Base-by-base conservation (phyloP, 805 yeast genomes). In the Zygosaccharomyces pseudorouxii region DNA sequence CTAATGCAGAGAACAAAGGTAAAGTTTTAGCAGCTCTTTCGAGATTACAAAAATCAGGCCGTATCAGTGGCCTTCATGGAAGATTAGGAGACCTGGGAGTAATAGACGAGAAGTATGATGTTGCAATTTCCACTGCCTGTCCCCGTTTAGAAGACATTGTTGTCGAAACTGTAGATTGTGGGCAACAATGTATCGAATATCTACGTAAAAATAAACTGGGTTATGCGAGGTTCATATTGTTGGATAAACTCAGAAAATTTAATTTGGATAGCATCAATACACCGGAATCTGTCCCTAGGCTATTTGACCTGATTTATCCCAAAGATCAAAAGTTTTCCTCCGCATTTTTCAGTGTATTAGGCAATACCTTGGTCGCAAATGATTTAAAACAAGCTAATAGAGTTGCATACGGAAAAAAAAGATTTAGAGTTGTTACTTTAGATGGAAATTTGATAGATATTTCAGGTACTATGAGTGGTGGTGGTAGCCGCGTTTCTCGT, bases 381-480 rank as follows among this genome's bases (percentile, higher is more conserved):
- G 80, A 86, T 60, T 72, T 89, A 53, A 76, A 75, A 28, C 89
- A 86, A 59, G 99, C 99, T 1, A 85, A 88, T 54, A 70, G 76
- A 36, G 93, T 92, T 27, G 98, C 99, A 0, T 92, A 84, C 70
- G 93, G 95, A 1, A 72, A 74, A 14, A 80, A 74, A 56, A 73
- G 98, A 58, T 86, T 80, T 76, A 78, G 95, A 57, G 98, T 92
- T 20, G 98, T 95, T 0, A 89, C 98, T 0, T 65, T 89, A 7
- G 95, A 87, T 64, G 99, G 99, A 20, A 85, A 89, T 57, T 71
- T 93, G 19, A 92, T 93, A 48, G 97, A 90, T 59, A 81, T 84
- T 12, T 86, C 96, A 2, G 99, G 99, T 67, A 87, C 97, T 1
- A 82, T 95, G 83, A 81, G 95, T 41, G 99, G 99, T 58, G 99